Conservation (phyloP, 495 filamentous ascomycete genomes). For the Cairneyella variabilis region DNA sequence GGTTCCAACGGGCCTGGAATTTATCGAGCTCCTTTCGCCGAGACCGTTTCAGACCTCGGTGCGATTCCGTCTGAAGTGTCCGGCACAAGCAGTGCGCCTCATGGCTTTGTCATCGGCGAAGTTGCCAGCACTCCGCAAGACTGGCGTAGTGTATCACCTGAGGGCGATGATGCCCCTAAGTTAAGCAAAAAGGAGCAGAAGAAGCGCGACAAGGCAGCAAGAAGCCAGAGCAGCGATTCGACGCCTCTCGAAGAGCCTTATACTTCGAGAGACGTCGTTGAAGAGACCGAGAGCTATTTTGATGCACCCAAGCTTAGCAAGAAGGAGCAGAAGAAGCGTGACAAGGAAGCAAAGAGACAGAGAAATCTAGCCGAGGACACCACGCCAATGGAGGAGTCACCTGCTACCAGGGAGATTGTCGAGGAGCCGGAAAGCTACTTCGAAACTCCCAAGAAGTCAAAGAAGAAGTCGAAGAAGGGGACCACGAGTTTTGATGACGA, state of each 20-base stretch:
- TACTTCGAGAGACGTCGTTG: slow-evolving; percentile 15
- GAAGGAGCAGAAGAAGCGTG: slow-evolving; percentile 36
- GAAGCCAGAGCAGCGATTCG: slow-evolving; percentile 22
- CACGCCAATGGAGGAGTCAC: slow-evolving; percentile 7
- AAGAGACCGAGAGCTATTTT: slow-evolving; percentile 36
- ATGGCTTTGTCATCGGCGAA: slow-evolving; percentile 20
- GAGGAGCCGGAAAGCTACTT: slow-evolving; percentile 25
- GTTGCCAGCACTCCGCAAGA: slow-evolving; percentile 18
- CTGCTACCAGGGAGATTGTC: slow-evolving; percentile 14
- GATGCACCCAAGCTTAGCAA: slow-evolving; percentile 30
- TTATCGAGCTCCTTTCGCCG: slow-evolving; percentile 43
- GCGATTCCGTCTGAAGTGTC: slow-evolving; percentile 4
- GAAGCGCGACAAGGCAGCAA: slow-evolving; percentile 32
- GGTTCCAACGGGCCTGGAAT: slow-evolving; percentile 45
- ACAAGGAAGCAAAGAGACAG: slow-evolving; percentile 29
- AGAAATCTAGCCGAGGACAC: slow-evolving; percentile 16
- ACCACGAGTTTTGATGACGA: slow-evolving; percentile 17
- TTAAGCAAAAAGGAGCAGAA: slow-evolving; percentile 36
- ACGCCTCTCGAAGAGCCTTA: slow-evolving; percentile 4
- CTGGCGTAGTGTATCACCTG: slow-evolving; percentile 19
- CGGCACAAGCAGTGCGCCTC: background rate
- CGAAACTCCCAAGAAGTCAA: slow-evolving; percentile 24
- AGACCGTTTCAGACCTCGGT: slow-evolving; percentile 37
- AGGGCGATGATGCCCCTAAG: slow-evolving; percentile 25
- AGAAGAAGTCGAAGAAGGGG: slow-evolving; percentile 26